Base-by-base conservation (phyloP, 768 basidiomycete species). In the Infundibulicybe gibba region DNA sequence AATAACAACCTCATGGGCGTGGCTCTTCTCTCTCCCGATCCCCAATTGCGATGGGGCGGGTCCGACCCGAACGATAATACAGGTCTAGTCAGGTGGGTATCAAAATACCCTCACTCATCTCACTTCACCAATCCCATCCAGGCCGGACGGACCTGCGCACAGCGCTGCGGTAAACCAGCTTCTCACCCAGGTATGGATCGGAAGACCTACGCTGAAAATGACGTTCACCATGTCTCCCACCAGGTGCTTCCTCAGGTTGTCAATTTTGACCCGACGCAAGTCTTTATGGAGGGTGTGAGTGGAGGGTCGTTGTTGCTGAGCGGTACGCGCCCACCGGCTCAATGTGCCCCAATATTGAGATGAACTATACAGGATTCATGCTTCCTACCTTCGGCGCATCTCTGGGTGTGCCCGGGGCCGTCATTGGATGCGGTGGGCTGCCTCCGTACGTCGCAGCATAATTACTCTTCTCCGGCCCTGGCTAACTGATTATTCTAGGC, bases 271-370 rank as follows among this genome's bases (percentile, higher is more conserved):
- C 31, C 50, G 33, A 45, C 51, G 11, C 45, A 59, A 44, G 53
- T 62, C 38, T 59, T 60, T 52, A 52, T 62, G 49, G 61, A 61
- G 41, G 61, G 61, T 30, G 47, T 62, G 43, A 62, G 61, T 51
- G 61, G 61, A 5, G 59, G 61, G 3, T 54, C 57, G 13, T 48
- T 62, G n/a, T 34, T 62, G 32, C 41, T 62, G 41, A 58, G 58
- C 47, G 61, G 60, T 54, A 39, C 37, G 49, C 25, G 4, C 8
- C 25, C 25, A 25, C 8, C 25, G 8, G 8, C 8, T 8, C 25
- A 25, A 25, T 25, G 25, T 8, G 4, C 25, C 25, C 25, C 25
- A 4, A 25, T 25, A 43, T 17, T 35, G 38, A 44, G 13, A 40
- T 3, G 25, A 16, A 21, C 38, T 17, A 14, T 15, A 39, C 40